Evolutionary conservation across 78 protist species (phyloP), one percentile per base, ranked within the genome.

Genomic region (Pigoraptor vietnamica): DNA sequence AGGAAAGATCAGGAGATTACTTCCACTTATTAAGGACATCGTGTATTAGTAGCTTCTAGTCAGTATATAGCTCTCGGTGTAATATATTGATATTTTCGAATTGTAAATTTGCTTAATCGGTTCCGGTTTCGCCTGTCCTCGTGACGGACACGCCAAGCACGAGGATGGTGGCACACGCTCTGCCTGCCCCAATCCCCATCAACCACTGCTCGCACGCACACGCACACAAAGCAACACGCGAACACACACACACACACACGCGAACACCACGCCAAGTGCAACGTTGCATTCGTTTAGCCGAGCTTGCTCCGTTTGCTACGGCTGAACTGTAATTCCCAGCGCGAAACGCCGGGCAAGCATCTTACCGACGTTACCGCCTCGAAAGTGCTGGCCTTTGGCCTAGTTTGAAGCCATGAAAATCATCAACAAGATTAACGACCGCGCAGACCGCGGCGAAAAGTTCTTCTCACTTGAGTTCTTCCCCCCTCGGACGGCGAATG

Each of bases 401-500:
- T 81, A 81, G 86, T 32, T 81, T 81, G 86, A 23, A 81, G 14
- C 21, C 1, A 32, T 81, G 91, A 93, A 92, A 91, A 92, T 95
- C 38, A 90, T 86, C 34, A 92, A 95, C 40, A 92, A 86, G 79
- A 89, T 94, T 81, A 56, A 38, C 33, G 90, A 67, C 37, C 40
- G 2, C 33, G 40, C 90, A 14, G 93, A 91, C n/a, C 25, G 10
- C 39, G 36, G 48, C 35, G 93, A 93, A 33, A 40, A n/a, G 35
- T 95, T 90, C 91, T 94, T 81, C 93, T 93, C 95, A 37, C 94
- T 95, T 33, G 98, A 97, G 90, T 97, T 40, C 88, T 97, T 97
- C 82, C 98, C 98, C 0, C 98, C 98, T 34, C 81, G 93, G 87
- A 97, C 98, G 25, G 92, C 93, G n/a, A 86, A 89, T 0, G 97